phyloP scores from a whole-genome alignment of 306 rosid genomes.

The Senna tora region DNA sequence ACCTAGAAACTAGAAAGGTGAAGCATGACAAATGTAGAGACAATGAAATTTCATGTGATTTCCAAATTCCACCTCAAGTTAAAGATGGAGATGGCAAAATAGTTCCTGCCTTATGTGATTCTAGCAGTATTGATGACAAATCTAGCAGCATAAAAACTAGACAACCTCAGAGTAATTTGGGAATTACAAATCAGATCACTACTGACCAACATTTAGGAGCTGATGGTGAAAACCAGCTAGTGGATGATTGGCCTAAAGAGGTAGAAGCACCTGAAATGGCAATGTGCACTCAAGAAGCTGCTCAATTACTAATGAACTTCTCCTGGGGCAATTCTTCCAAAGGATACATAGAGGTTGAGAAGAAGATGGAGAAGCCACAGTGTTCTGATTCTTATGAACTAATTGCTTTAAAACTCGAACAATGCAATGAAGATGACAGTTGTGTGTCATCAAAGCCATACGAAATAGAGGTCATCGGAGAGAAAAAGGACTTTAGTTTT shows the following conservation, averaged over 20 bases:
- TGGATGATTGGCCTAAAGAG: slow-evolving; percentile 26
- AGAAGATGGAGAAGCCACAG: slow-evolving; percentile 39
- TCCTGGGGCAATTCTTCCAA: slow-evolving; percentile 44
- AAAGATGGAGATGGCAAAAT: slow-evolving; percentile 31
- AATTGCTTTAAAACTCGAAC: slow-evolving; percentile 47
- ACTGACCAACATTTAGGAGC: slow-evolving; percentile 36
- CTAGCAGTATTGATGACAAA: slow-evolving; percentile 32
- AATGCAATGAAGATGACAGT: slow-evolving; percentile 45
- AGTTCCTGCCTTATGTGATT: slow-evolving; percentile 37
- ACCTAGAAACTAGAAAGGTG: not conserved
- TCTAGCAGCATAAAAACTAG: slow-evolving; percentile 35
- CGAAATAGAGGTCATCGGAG: slow-evolving; percentile 31
- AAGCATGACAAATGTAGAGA: slow-evolving; percentile 27
- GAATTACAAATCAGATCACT: slow-evolving; percentile 19
- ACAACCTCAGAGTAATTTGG: slow-evolving; percentile 23
- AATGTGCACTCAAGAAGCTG: slow-evolving; percentile 47
- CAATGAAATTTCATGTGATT: slow-evolving; percentile 34
- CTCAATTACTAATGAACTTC: slow-evolving; percentile 47
- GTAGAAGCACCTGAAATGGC: slow-evolving; percentile 45
- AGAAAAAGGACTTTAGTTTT: slow-evolving; percentile 39
- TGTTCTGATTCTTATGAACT: slow-evolving; percentile 56
- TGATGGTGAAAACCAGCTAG: slow-evolving; percentile 34
- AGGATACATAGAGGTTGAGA: slow-evolving; percentile 28
- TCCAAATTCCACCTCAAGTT: slow-evolving; percentile 10
- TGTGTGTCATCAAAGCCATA: slow-evolving; percentile 44